Evolutionary conservation across 768 basidiomycete genomes (phyloP).

Genomic region (Tylopilus plumbeoviolaceoides): DNA sequence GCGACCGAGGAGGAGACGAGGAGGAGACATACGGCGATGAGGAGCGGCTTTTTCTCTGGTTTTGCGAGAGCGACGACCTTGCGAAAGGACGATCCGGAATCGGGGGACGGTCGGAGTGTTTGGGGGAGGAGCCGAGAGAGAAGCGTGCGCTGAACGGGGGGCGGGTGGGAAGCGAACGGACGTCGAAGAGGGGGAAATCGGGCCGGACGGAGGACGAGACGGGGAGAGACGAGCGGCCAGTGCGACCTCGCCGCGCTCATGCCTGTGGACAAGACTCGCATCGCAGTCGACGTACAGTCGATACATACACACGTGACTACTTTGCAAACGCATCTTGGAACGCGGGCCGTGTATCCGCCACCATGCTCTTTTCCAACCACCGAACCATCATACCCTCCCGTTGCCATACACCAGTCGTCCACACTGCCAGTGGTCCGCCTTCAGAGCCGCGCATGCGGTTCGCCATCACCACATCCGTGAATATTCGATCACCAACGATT

Average conservation of each 20-base stretch:
- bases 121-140: conserved; percentile 30
- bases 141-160: conserved; percentile 6
- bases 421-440: conserved; percentile 58
- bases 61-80: conserved; percentile 76
- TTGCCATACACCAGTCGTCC: conserved; percentile 70
- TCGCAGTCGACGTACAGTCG: background rate
- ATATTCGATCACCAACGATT: conserved; percentile 86
- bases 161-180: conserved; percentile 9
- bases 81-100: conserved; percentile 58
- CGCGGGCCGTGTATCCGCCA: conserved; percentile 22
- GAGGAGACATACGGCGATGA: conserved; percentile 73
- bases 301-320: conserved; percentile 2
- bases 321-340: background rate
- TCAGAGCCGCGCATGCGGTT: conserved; percentile 75
- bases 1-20: conserved; percentile 87
- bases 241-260: background rate
- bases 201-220: conserved; percentile 1
- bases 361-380: conserved; percentile 50
- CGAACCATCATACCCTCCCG: conserved; percentile 60
- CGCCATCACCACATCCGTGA: conserved; percentile 88
- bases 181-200: conserved; percentile 6
- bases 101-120: conserved; percentile 33
- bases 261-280: background rate
- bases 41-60: conserved; percentile 76
- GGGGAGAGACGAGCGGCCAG: background rate